phyloP scores from a whole-genome alignment of 306 rosid genomes.

The Cucurbita argyrosperma region DNA sequence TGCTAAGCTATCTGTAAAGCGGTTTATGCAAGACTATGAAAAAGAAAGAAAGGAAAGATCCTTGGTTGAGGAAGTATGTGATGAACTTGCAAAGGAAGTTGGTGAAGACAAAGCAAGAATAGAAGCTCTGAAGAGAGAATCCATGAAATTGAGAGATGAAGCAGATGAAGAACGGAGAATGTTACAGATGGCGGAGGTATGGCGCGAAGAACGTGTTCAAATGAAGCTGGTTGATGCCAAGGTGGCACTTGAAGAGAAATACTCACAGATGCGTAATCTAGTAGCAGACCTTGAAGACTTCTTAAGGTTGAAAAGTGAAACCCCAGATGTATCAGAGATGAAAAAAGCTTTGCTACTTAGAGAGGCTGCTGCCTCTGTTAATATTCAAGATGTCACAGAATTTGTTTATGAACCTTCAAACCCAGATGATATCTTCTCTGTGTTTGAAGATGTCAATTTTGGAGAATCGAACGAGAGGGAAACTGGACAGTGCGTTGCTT shows the following conservation, averaged over 20 bases:
- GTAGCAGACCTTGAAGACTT: conserved; percentile 55
- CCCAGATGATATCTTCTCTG: conserved; percentile 64
- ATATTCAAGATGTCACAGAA: conserved; percentile 54
- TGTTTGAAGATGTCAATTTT: conserved; percentile 51
- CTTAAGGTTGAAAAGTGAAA: conserved; percentile 26
- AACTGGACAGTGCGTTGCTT: conserved; percentile 45
- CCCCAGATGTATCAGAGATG: conserved; percentile 46
- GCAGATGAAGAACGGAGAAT: conserved; percentile 77
- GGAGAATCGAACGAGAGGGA: conserved; percentile 55
- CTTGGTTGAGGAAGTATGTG: conserved; percentile 80
- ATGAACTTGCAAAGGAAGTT: conserved; percentile 88
- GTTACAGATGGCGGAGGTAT: conserved; percentile 96
- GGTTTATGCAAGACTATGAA: conserved; percentile 70
- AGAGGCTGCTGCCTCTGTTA: conserved; percentile 48
- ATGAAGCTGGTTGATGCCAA: conserved; percentile 92
- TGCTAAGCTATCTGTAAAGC: conserved; percentile 52
- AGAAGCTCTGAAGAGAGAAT: conserved; percentile 62
- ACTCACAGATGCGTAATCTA: conserved; percentile 76
- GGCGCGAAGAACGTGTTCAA: conserved; percentile 98
- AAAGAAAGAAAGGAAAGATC: conserved; percentile 73
- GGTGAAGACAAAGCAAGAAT: conserved; percentile 88
- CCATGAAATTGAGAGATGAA: conserved; percentile 59
- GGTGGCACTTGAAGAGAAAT: conserved; percentile 78
- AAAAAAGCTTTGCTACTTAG: conserved; percentile 46
- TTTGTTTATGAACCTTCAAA: conserved; percentile 59